phyloP scores from a whole-genome alignment of 179 eudicot genomes.

The Silene coronaria region DNA sequence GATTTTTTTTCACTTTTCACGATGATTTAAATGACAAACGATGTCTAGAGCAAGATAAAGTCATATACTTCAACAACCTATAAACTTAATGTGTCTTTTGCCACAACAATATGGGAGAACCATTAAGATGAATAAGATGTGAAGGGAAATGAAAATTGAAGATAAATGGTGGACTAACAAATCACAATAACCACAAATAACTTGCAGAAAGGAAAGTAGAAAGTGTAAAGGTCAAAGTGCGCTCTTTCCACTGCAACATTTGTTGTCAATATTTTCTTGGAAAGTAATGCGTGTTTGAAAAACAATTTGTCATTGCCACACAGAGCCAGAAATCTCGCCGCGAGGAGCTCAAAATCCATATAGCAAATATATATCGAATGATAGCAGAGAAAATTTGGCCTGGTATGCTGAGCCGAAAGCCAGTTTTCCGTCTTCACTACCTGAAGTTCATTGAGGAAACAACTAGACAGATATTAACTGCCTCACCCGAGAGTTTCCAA shows the following conservation, averaged over 20 bases:
- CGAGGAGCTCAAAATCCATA: conserved; percentile 83
- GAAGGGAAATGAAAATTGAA: not conserved
- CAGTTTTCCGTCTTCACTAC: conserved; percentile 88
- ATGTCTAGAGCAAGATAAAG: not conserved
- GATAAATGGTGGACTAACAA: not conserved
- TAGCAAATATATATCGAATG: conserved; percentile 82
- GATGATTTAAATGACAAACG: not conserved
- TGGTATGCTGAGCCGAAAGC: conserved; percentile 82
- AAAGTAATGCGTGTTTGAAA: conserved; percentile 7
- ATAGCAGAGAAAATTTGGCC: conserved; percentile 98
- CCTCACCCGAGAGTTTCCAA: conserved; percentile 71
- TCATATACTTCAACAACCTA: not conserved
- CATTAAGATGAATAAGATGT: not conserved
- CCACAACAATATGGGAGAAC: not conserved
- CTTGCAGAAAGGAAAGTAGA: not conserved
- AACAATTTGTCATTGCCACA: conserved; percentile 17
- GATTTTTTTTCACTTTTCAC: not conserved
- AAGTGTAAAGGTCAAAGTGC: not conserved
- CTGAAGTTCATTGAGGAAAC: conserved; percentile 93
- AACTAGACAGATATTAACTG: conserved; percentile 55
- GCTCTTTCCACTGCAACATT: not conserved
- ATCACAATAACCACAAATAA: not conserved
- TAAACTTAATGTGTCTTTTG: not conserved
- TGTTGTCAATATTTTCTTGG: not conserved
- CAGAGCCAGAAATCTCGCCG: conserved; percentile 96